Evolutionary conservation across 805 yeast genomes (phyloP).

Genomic region (Metschnikowia santaceciliae): DNA sequence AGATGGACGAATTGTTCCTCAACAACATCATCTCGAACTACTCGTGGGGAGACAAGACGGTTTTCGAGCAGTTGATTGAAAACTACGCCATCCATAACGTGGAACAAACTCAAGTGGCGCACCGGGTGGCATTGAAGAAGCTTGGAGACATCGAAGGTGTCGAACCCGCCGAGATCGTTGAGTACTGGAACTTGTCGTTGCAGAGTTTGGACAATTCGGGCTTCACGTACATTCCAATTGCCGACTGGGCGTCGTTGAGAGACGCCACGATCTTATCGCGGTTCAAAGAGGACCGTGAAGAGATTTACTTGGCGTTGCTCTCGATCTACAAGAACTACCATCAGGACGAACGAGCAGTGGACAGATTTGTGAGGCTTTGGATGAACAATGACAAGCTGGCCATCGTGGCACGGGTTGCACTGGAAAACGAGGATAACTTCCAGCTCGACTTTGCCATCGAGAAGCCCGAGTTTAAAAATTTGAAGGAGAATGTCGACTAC

Average conservation of each 20-base stretch:
- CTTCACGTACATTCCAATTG: conserved; percentile 65
- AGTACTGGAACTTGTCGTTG: conserved; percentile 53
- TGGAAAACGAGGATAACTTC: conserved; percentile 18
- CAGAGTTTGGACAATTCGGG: conserved; percentile 47
- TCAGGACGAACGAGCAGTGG: conserved; percentile 33
- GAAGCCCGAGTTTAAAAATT: conserved; percentile 23
- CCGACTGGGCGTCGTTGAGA: conserved; percentile 81
- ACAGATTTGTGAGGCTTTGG: conserved; percentile 30
- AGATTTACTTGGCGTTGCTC: conserved; percentile 15
- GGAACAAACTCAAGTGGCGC: conserved; percentile 62
- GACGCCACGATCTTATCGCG: conserved; percentile 62
- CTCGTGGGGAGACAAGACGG: conserved; percentile 63
- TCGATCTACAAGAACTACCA: conserved; percentile 32
- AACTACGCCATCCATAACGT: conserved; percentile 57
- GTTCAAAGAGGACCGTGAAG: conserved; percentile 37
- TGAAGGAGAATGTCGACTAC: conserved; percentile 29
- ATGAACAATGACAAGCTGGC: conserved; percentile 22
- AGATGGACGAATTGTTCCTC: conserved; percentile 75
- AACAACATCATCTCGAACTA: conserved; percentile 69
- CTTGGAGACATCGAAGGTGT: conserved; percentile 60
- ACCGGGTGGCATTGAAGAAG: conserved; percentile 69
- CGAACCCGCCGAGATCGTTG: conserved; percentile 47
- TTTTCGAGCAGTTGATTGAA: conserved; percentile 58
- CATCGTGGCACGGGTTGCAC: conserved; percentile 22
- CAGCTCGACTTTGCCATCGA: conserved; percentile 16